Base-by-base conservation (phyloP, 805 yeast genomes). In the Priceomyces fermenticarens region DNA sequence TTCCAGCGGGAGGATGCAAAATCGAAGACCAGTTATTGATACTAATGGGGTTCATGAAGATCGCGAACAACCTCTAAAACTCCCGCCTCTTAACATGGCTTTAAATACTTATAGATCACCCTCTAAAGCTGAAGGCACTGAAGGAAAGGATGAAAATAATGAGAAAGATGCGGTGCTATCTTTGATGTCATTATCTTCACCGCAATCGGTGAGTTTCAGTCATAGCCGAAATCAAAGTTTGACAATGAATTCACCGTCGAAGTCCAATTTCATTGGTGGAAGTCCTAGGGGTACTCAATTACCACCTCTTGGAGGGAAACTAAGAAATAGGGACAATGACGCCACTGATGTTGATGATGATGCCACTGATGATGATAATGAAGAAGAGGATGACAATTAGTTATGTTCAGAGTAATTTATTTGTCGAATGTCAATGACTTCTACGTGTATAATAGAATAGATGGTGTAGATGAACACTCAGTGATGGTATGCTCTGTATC, bases 111-210 rank as follows among this genome's bases (percentile, higher is more conserved):
- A 30, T 27, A 36, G 42, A 11, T 23, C 27, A 12, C 30, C 33
- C 33, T 23, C 38, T n/a, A 30, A 12, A 26, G 17, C 32, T 15
- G 38, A 35, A n/a, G 35, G 34, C 20, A 14, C 32, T 12, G 30
- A 32, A 17, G 28, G 36, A n/a, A 40, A 43, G 12, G 42, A 38
- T 13, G 44, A 50, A 16, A 56, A 59, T 46, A 55, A 60, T 36
- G 83, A 78, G 46, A 77, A 77, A 49, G 82, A 77, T 36, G 83
- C 83, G 5, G 72, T 78, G 9, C 60, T 72, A 52, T 75, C 81
- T 15, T 62, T 78, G 39, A 78, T 78, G 71, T 73, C 80, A 30
- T 61, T 78, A 31, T 69, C 82, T 6, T 74, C 81, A 1, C 82
- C 83, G 2, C 72, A 65, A 48, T 40, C 61, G 12, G 47, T 52